A percentile compares a stretch with the other conserved stretches of the same genome.
Conservation (phyloP, 169 alveolate species). For the Theileria annulata region DNA sequence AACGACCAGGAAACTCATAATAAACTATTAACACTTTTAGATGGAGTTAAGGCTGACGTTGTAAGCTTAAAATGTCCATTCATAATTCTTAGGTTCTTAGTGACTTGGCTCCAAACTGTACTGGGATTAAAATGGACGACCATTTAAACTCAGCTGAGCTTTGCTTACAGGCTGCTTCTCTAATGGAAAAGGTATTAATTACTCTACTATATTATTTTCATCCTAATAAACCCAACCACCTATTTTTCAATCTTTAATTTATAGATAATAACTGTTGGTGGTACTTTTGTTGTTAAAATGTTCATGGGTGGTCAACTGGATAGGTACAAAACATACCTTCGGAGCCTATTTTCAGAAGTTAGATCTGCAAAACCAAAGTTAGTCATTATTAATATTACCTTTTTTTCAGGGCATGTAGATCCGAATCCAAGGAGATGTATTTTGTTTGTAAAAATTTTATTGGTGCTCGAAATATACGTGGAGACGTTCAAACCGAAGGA, state of each 20-base stretch:
- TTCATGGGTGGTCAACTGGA: conserved; percentile 76
- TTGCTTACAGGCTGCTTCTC: conserved; percentile 70
- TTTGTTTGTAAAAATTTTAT: conserved; percentile 74
- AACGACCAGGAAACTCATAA: conserved; percentile 69
- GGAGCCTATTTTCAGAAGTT: conserved; percentile 68
- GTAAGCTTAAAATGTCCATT: conserved; percentile 26
- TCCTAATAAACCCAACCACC: not conserved
- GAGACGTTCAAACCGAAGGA: conserved; percentile 75
- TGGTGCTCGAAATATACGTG: conserved; percentile 70
- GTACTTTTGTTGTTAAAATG: conserved; percentile 77
- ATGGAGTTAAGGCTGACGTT: conserved; percentile 70
- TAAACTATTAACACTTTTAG: conserved; percentile 48
- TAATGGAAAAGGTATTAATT: conserved; percentile 68
- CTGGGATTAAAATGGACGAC: conserved; percentile 77
- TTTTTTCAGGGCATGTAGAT: conserved; percentile 68
- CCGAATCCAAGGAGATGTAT: conserved; percentile 75
- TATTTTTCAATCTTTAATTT: not conserved
- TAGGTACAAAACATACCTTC: conserved; percentile 72
- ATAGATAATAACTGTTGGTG: conserved; percentile 72
- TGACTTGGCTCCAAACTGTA: conserved; percentile 76
- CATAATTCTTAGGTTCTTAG: conserved; percentile 51
- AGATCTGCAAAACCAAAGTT: conserved; percentile 72
- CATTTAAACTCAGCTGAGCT: conserved; percentile 78
- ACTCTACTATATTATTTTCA: too few relatives aligned
- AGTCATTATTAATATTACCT: conserved; percentile 4